Percentiles rank a stretch among this genome's conserved stretches.
These are phyloP conservation scores for Phascolomyces articulosus DNA, from an alignment of 371 early-diverging fungal genomes.

Conservation along the genomic window DNA sequence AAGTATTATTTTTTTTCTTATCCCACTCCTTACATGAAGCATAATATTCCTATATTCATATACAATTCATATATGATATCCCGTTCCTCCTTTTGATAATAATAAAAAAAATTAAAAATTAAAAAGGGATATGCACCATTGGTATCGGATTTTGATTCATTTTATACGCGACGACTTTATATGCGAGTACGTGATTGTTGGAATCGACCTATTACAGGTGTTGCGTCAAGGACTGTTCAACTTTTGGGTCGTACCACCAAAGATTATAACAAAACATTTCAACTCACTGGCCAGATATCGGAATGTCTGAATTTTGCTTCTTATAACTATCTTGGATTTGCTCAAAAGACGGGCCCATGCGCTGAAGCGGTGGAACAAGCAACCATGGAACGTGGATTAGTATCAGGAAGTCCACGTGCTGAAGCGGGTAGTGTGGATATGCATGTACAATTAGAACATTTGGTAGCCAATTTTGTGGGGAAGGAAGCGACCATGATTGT, in stretches of 20 bases:
- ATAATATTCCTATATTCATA: too few species aligned
- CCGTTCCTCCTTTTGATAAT: background rate
- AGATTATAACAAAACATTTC: slow-evolving; percentile 89
- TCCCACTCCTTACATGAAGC: too few species aligned
- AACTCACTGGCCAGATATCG: slow-evolving; percentile 83
- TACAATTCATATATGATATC: background rate
- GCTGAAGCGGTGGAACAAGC: slow-evolving; percentile 89
- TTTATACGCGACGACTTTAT: slow-evolving; percentile 97
- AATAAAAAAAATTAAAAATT: background rate
- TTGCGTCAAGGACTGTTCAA: slow-evolving; percentile 90
- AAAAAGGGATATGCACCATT: slow-evolving; percentile 86
- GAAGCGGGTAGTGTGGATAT: slow-evolving; percentile 77
- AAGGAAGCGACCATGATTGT: slow-evolving; percentile 49
- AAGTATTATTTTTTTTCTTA: background rate
- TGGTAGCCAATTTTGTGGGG: slow-evolving; percentile 88
- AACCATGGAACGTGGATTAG: slow-evolving; percentile 66
- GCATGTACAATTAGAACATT: slow-evolving; percentile 84
- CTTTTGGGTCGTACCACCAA: slow-evolving; percentile 83
- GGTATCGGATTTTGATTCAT: slow-evolving; percentile 95
- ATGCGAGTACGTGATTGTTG: slow-evolving; percentile 95
- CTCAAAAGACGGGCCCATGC: slow-evolving; percentile 89
- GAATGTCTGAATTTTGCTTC: slow-evolving; percentile 96
- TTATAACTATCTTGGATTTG: slow-evolving; percentile 99
- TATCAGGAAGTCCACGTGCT: slow-evolving; percentile 68
- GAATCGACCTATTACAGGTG: slow-evolving; percentile 96